Percentiles rank a stretch among this genome's conserved stretches.
Evolutionary conservation across 2,329 filamentous ascomycete species (phyloP).

Genomic region (Nigrograna mackinnonii): DNA sequence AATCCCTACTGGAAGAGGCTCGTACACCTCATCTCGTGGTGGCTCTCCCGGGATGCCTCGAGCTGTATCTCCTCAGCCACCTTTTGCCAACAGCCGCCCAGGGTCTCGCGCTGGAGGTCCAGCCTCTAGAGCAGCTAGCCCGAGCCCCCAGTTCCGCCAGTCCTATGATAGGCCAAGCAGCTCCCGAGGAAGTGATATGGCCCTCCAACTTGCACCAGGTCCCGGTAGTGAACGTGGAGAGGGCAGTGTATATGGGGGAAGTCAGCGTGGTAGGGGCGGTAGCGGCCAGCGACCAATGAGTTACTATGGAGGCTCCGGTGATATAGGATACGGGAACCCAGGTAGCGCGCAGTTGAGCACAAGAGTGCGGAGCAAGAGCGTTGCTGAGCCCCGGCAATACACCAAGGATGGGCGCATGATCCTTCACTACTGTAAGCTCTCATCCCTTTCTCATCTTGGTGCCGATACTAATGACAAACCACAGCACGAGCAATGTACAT

Average conservation of each 20-base stretch:
- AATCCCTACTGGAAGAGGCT: conserved; percentile 32
- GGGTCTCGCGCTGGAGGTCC: conserved; percentile 32
- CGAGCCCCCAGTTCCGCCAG: conserved; percentile 54
- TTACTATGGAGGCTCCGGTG: conserved; percentile 39
- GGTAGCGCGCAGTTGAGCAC: conserved; percentile 42
- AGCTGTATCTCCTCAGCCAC: conserved; percentile 50
- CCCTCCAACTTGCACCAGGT: conserved; percentile 47
- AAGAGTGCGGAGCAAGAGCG: conserved; percentile 74
- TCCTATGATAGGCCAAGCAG: conserved; percentile 55
- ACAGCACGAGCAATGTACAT: conserved; percentile 90
- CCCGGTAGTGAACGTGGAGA: conserved; percentile 39
- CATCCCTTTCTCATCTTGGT: background rate
- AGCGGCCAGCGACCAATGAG: conserved; percentile 42
- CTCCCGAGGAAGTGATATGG: conserved; percentile 46
- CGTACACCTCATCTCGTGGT: conserved; percentile 42
- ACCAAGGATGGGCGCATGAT: conserved; percentile 86
- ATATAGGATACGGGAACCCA: conserved; percentile 24
- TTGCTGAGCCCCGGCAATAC: conserved; percentile 83
- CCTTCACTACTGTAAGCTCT: conserved; percentile 92
- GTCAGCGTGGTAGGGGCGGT: conserved; percentile 38
- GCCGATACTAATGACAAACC: conserved; percentile 4
- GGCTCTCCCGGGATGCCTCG: conserved; percentile 38
- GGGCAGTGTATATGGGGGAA: conserved; percentile 45
- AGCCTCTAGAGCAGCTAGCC: conserved; percentile 51
- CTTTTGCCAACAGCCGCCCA: conserved; percentile 31